Percentiles rank a stretch among this genome's conserved stretches.
These are phyloP conservation scores for Ceratobasidium sp. DNA, from an alignment of 1,284 basidiomycete genomes.

Conservation along the genomic window DNA sequence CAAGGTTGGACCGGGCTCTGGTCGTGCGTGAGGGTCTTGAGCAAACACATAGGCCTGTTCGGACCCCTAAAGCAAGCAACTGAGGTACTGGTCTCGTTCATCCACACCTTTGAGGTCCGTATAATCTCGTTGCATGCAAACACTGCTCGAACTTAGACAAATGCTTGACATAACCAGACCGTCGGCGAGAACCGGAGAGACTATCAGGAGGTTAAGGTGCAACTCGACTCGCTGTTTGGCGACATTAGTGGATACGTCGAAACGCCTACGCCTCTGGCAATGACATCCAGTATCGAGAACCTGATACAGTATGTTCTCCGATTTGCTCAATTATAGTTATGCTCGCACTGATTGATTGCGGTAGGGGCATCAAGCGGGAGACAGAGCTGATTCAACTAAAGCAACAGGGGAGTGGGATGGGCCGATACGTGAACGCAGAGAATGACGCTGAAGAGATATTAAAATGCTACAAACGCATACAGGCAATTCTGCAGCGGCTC, in stretches of 20 bases:
- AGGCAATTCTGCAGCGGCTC: background rate
- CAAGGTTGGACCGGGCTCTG: background rate
- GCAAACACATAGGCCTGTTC: background rate
- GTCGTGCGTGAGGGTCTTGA: background rate
- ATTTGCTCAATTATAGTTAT: background rate
- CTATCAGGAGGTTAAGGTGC: background rate
- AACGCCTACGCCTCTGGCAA: background rate
- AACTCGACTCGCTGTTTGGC: background rate
- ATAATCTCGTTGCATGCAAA: too few relatives aligned
- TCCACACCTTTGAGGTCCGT: slow-evolving; percentile 1
- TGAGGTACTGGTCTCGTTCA: background rate
- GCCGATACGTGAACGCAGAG: background rate
- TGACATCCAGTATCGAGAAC: background rate
- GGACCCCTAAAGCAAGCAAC: slow-evolving; percentile 5
- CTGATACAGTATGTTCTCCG: background rate
- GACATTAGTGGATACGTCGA: background rate
- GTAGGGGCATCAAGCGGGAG: background rate
- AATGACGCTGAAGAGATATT: background rate
- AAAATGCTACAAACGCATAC: background rate
- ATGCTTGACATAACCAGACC: background rate
- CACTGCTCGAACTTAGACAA: too few relatives aligned
- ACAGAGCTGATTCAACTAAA: background rate
- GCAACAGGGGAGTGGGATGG: background rate
- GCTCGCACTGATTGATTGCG: background rate
- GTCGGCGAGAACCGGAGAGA: background rate